Percentiles rank a stretch among this genome's conserved stretches.
Evolutionary conservation across 2,329 filamentous ascomycete genomes (phyloP).

Genomic region (Diaporthe citriasiana): DNA sequence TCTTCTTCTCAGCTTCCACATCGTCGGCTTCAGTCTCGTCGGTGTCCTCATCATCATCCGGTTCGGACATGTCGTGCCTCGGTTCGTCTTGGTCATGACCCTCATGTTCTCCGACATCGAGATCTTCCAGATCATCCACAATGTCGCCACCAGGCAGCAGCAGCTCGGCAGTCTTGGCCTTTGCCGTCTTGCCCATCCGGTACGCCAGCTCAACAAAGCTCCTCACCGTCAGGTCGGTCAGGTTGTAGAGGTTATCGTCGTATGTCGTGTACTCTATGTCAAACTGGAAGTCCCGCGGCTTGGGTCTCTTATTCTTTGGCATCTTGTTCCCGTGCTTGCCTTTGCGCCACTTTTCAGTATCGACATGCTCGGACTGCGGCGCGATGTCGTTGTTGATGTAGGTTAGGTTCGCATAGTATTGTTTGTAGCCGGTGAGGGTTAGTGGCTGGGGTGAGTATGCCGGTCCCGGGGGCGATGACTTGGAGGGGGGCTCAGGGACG

Average conservation of each 20-base stretch:
- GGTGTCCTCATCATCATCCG: slow-evolving; percentile 49
- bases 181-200: slow-evolving; percentile 74
- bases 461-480: slow-evolving; percentile 82
- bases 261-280: slow-evolving; percentile 90
- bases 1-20: slow-evolving; percentile 51
- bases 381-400: slow-evolving; percentile 82
- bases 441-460: slow-evolving; percentile 90
- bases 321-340: slow-evolving; percentile 74
- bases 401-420: slow-evolving; percentile 97
- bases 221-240: slow-evolving; percentile 87
- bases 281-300: slow-evolving; percentile 77
- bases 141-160: slow-evolving; percentile 34
- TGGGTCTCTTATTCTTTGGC: slow-evolving; percentile 65
- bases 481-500: slow-evolving; percentile 80
- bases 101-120: slow-evolving; percentile 40
- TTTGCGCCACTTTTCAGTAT: slow-evolving; percentile 68
- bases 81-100: slow-evolving; percentile 37
- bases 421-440: slow-evolving; percentile 83
- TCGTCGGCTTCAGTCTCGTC: slow-evolving; percentile 47
- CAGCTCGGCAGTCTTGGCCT: slow-evolving; percentile 43
- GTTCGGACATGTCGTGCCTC: slow-evolving; percentile 47
- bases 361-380: slow-evolving; percentile 46
- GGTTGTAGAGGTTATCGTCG: slow-evolving; percentile 79
- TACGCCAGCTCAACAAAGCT: slow-evolving; percentile 85
- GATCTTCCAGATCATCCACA: slow-evolving; percentile 28